A percentile compares a stretch with the other conserved stretches of the same genome.
These are phyloP conservation scores for Ophiostoma pallidulum DNA, from an alignment of 2,329 filamentous ascomycete genomes.

Conservation along the genomic window DNA sequence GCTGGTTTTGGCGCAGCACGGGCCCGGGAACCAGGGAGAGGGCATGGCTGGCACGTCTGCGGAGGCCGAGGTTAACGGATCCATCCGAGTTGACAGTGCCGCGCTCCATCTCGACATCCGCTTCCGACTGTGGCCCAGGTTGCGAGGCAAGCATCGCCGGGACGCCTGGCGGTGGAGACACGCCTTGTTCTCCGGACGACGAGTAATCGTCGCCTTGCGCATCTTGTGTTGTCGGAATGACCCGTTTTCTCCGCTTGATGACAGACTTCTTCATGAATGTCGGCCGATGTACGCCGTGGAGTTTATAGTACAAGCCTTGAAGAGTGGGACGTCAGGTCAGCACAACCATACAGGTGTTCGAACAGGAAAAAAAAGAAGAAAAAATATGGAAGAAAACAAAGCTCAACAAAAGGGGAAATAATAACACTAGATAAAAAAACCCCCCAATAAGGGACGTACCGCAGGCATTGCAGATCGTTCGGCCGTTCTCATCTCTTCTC, in stretches of 20 bases:
- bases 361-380: not conserved
- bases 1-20: constrained; percentile 30
- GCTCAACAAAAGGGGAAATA: not conserved
- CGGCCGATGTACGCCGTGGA: constrained; percentile 86
- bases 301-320: constrained; percentile 85
- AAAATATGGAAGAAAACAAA: not conserved
- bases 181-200: constrained; percentile 35
- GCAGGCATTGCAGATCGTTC: constrained; percentile 98
- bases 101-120: constrained; percentile 29
- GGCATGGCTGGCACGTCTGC: constrained; percentile 37
- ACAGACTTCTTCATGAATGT: constrained; percentile 98
- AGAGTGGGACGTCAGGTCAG: constrained; percentile 18
- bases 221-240: constrained; percentile 65
- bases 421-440: constrained; percentile 20
- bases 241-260: constrained; percentile 90
- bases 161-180: constrained; percentile 28
- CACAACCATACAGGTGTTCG: not conserved
- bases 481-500: constrained; percentile 86
- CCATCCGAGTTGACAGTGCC: constrained; percentile 55
- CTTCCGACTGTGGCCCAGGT: not conserved
- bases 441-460: too few relatives aligned
- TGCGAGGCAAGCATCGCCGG: not conserved
- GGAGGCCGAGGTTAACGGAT: constrained; percentile 52
- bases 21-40: constrained; percentile 39
- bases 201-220: constrained; percentile 31